Percentiles rank a stretch among this genome's conserved stretches.
These are phyloP conservation scores for Fusarium newnesense DNA, from an alignment of 2,329 filamentous ascomycete species.

Conservation along the genomic window DNA sequence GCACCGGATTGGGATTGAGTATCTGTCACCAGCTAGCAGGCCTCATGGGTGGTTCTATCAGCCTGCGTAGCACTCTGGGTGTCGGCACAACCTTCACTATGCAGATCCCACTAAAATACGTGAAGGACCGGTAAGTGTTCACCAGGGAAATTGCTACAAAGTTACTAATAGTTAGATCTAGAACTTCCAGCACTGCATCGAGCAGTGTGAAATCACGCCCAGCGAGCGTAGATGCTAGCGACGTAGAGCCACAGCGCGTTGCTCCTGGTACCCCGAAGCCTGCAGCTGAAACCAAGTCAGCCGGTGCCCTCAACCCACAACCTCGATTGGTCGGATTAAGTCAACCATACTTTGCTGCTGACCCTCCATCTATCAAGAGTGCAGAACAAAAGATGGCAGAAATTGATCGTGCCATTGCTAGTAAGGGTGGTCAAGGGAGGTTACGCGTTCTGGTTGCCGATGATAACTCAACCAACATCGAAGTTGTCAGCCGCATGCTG, in stretches of 20 bases:
- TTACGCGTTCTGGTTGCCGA: constrained; percentile 89
- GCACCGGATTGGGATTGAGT: constrained; percentile 86
- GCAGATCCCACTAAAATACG: constrained; percentile 81
- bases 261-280: constrained; percentile 37
- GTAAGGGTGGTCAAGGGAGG: constrained; percentile 68
- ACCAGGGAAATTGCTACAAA: too few species aligned
- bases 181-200: constrained; percentile 64
- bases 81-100: constrained; percentile 85
- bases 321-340: constrained; percentile 85
- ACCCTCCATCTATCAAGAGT: constrained; percentile 48
- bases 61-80: constrained; percentile 75
- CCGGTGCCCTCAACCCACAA: constrained; percentile 68
- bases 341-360: constrained; percentile 79
- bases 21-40: constrained; percentile 89
- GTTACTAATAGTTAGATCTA: constrained; percentile 42
- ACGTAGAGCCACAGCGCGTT: constrained; percentile 51
- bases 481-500: constrained; percentile 70
- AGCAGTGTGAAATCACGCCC: constrained; percentile 64
- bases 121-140: constrained; percentile 65
- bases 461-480: constrained; percentile 67
- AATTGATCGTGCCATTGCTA: constrained; percentile 72
- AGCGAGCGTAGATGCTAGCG: constrained; percentile 56
- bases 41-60: constrained; percentile 83
- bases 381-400: constrained; percentile 72
- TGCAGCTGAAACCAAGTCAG: constrained; percentile 46